These are phyloP conservation scores for Nakataea oryzae DNA, from an alignment of 2,329 filamentous ascomycete species.

Conservation along the genomic window DNA sequence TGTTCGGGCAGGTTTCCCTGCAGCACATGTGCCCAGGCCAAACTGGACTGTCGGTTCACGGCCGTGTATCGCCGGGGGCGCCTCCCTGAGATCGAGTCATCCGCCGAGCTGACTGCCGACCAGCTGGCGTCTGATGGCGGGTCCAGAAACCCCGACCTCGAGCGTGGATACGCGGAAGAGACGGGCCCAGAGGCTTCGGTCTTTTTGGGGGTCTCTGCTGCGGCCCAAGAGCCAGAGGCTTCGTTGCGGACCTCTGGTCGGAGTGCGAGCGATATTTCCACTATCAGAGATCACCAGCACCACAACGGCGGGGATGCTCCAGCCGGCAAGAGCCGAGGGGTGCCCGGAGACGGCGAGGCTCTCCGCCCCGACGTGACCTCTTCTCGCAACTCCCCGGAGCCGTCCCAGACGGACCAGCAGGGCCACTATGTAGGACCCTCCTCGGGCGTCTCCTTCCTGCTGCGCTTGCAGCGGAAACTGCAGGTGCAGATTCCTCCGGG, in stretches of 20 bases:
- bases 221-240: neutral
- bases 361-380: constrained; percentile 6
- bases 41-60: neutral
- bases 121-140: neutral
- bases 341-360: neutral
- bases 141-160: neutral
- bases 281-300: neutral
- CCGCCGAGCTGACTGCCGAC: neutral
- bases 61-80: neutral
- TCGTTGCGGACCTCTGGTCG: neutral
- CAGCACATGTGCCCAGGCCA: neutral
- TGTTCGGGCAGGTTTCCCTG: neutral
- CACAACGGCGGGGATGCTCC: neutral
- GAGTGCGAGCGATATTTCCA: neutral
- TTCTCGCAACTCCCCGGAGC: constrained; percentile 31
- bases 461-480: constrained; percentile 27
- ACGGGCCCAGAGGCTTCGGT: neutral
- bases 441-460: constrained; percentile 36
- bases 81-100: neutral
- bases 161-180: neutral
- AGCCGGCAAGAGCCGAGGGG: neutral
- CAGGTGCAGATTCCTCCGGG: neutral
- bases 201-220: neutral
- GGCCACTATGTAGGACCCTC: constrained; percentile 35
- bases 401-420: constrained; percentile 31